A percentile compares a stretch with the other conserved stretches of the same genome.
Evolutionary conservation across 2,329 filamentous ascomycete species (phyloP).

Genomic region (Arthroderma uncinatum): DNA sequence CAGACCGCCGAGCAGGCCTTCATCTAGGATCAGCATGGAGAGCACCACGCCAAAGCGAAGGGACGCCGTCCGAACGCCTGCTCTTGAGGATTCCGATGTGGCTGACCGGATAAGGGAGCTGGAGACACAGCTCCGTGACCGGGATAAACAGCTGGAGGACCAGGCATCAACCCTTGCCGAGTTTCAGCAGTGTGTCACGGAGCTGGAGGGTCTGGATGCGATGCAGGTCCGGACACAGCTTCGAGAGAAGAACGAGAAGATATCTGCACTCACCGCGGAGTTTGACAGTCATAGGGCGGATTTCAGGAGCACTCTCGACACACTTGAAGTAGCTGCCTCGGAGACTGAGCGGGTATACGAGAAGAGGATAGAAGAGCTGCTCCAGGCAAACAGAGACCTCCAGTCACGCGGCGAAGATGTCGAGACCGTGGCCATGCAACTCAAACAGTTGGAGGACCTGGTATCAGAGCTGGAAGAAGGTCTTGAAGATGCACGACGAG

Average conservation of each 20-base stretch:
- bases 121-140: slow-evolving; percentile 63
- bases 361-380: slow-evolving; percentile 45
- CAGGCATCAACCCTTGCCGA: slow-evolving; percentile 72
- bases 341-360: slow-evolving; percentile 95
- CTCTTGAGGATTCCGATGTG: slow-evolving; percentile 12
- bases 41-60: slow-evolving; percentile 27
- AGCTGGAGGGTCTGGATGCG: slow-evolving; percentile 68
- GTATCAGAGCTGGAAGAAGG: slow-evolving; percentile 96
- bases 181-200: slow-evolving; percentile 80
- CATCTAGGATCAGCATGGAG: slow-evolving; percentile 31
- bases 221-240: slow-evolving; percentile 68
- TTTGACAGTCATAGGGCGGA: slow-evolving; percentile 93
- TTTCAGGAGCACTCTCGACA: slow-evolving; percentile 94
- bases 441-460: slow-evolving; percentile 90
- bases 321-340: slow-evolving; percentile 84
- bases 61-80: slow-evolving; percentile 20
- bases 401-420: slow-evolving; percentile 80
- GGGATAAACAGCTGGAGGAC: slow-evolving; percentile 77
- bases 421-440: slow-evolving; percentile 75
- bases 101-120: slow-evolving; percentile 61
- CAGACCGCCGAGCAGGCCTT: slow-evolving; percentile 26
- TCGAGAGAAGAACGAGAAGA: slow-evolving; percentile 94
- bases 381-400: slow-evolving; percentile 71
- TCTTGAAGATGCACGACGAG: slow-evolving; percentile 82
- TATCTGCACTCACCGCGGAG: slow-evolving; percentile 80